Base-by-base conservation (phyloP, 1,284 basidiomycete genomes). In the Cryptococcus wingfieldii region DNA sequence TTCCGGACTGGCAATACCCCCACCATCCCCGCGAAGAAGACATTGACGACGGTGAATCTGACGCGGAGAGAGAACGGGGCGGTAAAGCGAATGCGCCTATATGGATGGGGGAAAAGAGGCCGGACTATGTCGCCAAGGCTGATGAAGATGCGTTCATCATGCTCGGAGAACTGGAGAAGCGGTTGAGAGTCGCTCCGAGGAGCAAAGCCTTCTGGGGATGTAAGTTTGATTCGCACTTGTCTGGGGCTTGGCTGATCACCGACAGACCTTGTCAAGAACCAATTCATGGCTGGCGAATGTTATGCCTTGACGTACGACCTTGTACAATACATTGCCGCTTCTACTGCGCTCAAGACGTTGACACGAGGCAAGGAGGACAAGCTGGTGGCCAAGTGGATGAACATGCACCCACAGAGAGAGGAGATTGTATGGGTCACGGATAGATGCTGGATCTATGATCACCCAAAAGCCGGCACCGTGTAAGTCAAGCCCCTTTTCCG, bases 401-500 rank as follows among this genome's bases (percentile, higher is more conserved):
- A 83, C 38, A 72, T 86, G 55, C 94, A 98, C 77, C 95, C 95
- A 0, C 83, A 86, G 47, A 84, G 86, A 12, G 78, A 83, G 38
- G 82, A 86, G 62, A 84, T 98, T 39, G 83, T 90, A 52, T 98
- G 92, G 92, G 82, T 83, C 31, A 88, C 89, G 65, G 95, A 98
- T 72, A 84, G 86, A 28, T 98, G 95, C 76, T 97, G 91, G 90
- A 92, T 98, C 63, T 97, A 98, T 77, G 95, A 98, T 75, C 94
- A 97, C 77, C 95, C 95, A 0, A 87, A 91, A 51, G 85, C 89
- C 3, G 87, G 88, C 47, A 97, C 94, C 19, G 90, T 93, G 84
- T 90, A 80, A 69, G 87, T 79, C 28, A 14, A 8, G n/a, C 38
- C 28, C 47, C 42, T 50, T 25, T 16, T 42, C 41, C 19, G 14